phyloP scores from a whole-genome alignment of 1,284 basidiomycete species.

The Vanrija sp. region DNA sequence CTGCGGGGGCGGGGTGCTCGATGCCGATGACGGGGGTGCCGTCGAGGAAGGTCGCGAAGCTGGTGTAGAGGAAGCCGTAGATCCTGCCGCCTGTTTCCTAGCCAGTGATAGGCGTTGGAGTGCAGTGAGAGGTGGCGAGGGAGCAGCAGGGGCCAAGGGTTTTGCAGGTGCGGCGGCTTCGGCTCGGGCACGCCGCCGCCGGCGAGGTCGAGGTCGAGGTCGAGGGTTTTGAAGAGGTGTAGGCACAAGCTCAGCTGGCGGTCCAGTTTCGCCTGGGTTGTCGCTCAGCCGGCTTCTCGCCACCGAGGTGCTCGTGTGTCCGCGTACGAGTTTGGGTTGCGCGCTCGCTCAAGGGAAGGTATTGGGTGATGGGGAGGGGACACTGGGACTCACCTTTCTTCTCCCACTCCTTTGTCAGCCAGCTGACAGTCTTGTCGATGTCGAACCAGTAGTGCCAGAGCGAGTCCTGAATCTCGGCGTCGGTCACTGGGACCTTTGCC shows the following conservation, averaged over 20 bases:
- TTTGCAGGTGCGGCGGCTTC: background rate
- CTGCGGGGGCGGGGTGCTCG: constrained; percentile 8
- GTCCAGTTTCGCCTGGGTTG: constrained; percentile 26
- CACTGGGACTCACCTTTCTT: constrained; percentile 70
- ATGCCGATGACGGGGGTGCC: constrained; percentile 28
- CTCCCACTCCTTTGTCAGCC: constrained; percentile 58
- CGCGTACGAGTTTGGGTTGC: background rate
- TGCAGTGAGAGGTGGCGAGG: constrained; percentile 60
- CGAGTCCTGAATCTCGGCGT: constrained; percentile 70
- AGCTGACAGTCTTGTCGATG: constrained; percentile 68
- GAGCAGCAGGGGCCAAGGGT: constrained; percentile 1
- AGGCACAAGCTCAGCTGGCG: constrained; percentile 27
- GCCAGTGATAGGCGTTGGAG: constrained; percentile 61
- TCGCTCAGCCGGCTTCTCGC: constrained; percentile 27
- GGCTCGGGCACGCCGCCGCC: background rate
- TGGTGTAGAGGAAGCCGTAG: constrained; percentile 2
- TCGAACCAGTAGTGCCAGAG: constrained; percentile 91
- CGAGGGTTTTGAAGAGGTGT: constrained; percentile 38
- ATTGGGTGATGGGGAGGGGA: constrained; percentile 3
- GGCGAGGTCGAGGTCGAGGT: constrained; percentile 19
- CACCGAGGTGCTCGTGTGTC: background rate
- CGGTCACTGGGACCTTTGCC: constrained; percentile 65
- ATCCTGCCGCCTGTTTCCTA: constrained; percentile 29
- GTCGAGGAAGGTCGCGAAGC: no score
- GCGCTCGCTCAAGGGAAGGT: constrained; percentile 7